Evolutionary conservation across 2,329 filamentous ascomycete species (phyloP).

Genomic region (Emergomyces pasteurianus): DNA sequence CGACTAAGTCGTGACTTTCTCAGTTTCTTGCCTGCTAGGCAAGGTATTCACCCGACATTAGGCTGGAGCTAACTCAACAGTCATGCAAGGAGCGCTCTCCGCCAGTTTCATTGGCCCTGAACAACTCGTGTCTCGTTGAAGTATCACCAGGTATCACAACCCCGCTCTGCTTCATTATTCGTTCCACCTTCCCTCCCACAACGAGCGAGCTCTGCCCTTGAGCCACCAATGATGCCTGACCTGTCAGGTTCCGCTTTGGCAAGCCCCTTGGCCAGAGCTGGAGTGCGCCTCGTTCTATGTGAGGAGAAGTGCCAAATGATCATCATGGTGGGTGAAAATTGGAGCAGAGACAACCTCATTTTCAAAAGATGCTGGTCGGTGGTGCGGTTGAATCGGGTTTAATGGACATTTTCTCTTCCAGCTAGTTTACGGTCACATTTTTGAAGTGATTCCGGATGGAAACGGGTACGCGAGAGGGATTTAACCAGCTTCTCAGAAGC

Average conservation of each 20-base stretch:
- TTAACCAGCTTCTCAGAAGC: background rate
- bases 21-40: background rate
- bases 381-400: background rate
- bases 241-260: background rate
- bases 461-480: background rate
- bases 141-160: background rate
- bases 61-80: background rate
- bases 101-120: background rate
- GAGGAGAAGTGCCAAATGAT: background rate
- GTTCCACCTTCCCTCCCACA: constrained; percentile 1
- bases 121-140: background rate
- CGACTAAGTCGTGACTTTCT: background rate
- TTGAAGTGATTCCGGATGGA: background rate
- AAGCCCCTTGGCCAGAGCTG: background rate
- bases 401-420: background rate
- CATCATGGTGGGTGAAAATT: background rate
- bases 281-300: background rate
- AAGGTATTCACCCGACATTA: background rate
- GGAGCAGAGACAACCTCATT: background rate
- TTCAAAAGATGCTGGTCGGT: background rate
- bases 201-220: background rate
- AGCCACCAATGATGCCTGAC: background rate
- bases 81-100: background rate
- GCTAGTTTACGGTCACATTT: background rate
- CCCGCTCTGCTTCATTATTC: constrained; percentile 5